These are phyloP conservation scores for Scytalidium sp. DNA, from an alignment of 2,329 filamentous ascomycete species.

Conservation along the genomic window DNA sequence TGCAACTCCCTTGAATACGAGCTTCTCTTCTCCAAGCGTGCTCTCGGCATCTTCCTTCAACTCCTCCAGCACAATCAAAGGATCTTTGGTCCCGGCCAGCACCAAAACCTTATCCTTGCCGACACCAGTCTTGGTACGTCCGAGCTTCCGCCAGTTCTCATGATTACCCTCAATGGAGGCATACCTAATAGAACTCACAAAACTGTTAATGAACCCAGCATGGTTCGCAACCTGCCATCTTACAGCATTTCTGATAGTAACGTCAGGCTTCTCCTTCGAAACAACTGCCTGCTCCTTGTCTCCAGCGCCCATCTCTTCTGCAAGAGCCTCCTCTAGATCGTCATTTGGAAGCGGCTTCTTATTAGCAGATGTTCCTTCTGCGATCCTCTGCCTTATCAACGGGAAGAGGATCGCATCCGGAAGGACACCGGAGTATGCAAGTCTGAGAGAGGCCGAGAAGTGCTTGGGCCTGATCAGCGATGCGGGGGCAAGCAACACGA, in stretches of 20 bases:
- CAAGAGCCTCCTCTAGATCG: constrained; percentile 2
- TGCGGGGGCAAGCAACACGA: constrained; percentile 76
- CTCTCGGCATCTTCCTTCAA: constrained; percentile 48
- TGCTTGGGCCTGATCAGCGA: constrained; percentile 64
- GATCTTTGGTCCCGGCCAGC: constrained; percentile 41
- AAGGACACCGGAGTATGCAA: constrained; percentile 53
- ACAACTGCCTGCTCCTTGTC: constrained; percentile 3
- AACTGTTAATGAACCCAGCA: constrained; percentile 55
- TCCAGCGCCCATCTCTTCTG: constrained; percentile 9
- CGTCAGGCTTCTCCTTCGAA: constrained; percentile 9
- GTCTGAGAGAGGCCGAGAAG: constrained; percentile 46
- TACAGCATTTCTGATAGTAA: constrained; percentile 31
- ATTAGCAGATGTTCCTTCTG: constrained; percentile 3
- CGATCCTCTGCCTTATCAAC: constrained; percentile 10
- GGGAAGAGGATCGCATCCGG: constrained; percentile 42
- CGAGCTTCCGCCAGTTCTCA: constrained; percentile 46
- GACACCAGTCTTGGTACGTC: constrained; percentile 29
- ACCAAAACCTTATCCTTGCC: constrained; percentile 50
- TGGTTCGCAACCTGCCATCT: constrained; percentile 58
- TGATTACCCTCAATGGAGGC: constrained; percentile 53
- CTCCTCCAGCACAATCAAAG: constrained; percentile 47
- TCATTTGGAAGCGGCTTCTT: background rate
- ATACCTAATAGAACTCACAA: constrained; percentile 54
- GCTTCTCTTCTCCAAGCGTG: constrained; percentile 37
- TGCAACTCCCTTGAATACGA: constrained; percentile 46